Conservation (phyloP, 768 basidiomycete species). For the Pisolithus marmoratus region DNA sequence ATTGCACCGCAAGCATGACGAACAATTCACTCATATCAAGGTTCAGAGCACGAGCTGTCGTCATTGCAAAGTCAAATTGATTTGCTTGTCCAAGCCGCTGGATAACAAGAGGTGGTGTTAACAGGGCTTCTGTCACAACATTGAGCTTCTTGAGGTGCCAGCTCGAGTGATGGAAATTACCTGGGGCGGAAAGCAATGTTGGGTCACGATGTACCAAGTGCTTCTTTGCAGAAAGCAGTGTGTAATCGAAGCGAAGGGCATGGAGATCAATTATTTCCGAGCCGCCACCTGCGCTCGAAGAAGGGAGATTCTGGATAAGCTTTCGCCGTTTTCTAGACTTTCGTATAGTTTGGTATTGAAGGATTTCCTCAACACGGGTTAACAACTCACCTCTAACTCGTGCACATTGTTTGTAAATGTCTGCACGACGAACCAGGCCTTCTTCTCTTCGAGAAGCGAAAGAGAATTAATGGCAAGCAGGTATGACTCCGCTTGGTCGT, state of each 20-base stretch:
- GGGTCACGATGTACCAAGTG: conserved; percentile 69
- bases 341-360: conserved; percentile 12
- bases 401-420: conserved; percentile 39
- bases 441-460: conserved; percentile 71
- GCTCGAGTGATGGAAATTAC: conserved; percentile 31
- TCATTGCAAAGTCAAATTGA: conserved; percentile 74
- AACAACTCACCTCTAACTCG: conserved; percentile 39
- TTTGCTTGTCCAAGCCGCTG: conserved; percentile 73
- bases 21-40: conserved; percentile 90
- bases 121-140: conserved; percentile 41
- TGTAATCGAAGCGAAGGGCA: conserved; percentile 76
- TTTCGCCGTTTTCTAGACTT: conserved; percentile 69
- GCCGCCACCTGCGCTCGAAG: conserved; percentile 57
- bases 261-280: conserved; percentile 73
- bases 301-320: conserved; percentile 72
- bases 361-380: conserved; percentile 9
- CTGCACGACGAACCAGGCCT: conserved; percentile 78
- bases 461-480: conserved; percentile 86
- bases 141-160: conserved; percentile 13
- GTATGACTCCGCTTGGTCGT: conserved; percentile 75
- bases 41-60: conserved; percentile 65
- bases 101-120: conserved; percentile 62
- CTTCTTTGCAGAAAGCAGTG: conserved; percentile 70
- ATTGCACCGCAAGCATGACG: conserved; percentile 67
- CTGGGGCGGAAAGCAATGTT: conserved; percentile 52